Evolutionary conservation across 305 asterid genomes (phyloP), one percentile per base, ranked within the genome.

Genomic region (Fraxinus nigra): DNA sequence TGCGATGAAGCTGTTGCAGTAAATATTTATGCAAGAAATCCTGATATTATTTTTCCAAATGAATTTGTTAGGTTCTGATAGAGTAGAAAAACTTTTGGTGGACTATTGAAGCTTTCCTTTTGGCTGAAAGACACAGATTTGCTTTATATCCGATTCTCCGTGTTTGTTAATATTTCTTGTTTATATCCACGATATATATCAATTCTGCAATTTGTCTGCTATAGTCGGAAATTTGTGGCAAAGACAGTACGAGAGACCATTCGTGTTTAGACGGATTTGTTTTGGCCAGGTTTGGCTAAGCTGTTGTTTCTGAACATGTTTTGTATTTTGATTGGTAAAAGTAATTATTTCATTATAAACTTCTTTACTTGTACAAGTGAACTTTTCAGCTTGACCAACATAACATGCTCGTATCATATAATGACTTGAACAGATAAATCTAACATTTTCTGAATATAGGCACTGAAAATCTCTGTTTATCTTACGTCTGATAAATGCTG

Each of bases 1-100:
- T 90, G 91, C 91, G 89, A 87, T 46, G 92, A 90, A 56, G 84
- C 69, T 28, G 86, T 88, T 72, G 88, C 87, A 3, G 81, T 90
- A 20, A 89, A 84, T 77, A 89, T 88, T 81, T 92, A 93, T 80
- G 88, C 83, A 76, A 91, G 98, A 85, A 92, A 92, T 87, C 92
- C 97, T 80, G 92, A 95, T 86, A 89, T 93, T 78, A 72, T 85
- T 83, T 92, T 91, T 79, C 92, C 87, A 59, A 77, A 77, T 79
- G 87, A 87, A 79, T 79, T 84, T 80, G 78, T 72, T 77, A 56
- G 81, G 79, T 87, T 83, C 79, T 43, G 34, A 56, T 77, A 85
- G 77, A 34, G 63, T n/a, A 51, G 61, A 40, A 40, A 40, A 3
- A 43, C 24, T 54, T n/a, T 16, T 18, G 65, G 65, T 54, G 22